These are phyloP conservation scores for Excoecaria cochinchinensis DNA, from an alignment of 345 rosid genomes.

Conservation along the genomic window DNA sequence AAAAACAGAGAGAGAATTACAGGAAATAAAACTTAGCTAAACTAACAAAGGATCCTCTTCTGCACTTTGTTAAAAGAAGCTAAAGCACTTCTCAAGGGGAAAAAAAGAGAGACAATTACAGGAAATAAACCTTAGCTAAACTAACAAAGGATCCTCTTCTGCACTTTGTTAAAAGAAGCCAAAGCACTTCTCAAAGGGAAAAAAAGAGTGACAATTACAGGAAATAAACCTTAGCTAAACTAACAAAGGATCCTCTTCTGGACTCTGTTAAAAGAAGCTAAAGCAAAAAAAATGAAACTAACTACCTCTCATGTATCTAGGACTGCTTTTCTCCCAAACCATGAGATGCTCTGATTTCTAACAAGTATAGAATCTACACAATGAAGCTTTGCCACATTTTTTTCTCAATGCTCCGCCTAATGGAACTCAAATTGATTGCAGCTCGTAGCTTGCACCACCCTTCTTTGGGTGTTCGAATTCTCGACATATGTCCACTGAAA, in stretches of 20 bases:
- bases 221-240: not conserved
- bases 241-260: not conserved
- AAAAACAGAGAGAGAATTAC: not conserved
- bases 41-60: not conserved
- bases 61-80: not conserved
- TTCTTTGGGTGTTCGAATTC: constrained; percentile 38
- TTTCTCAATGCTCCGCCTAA: constrained; percentile 32
- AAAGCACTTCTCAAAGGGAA: not conserved
- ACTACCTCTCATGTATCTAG: constrained; percentile 8
- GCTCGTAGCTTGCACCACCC: constrained; percentile 79
- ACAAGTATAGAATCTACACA: constrained; percentile 10
- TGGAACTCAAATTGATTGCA: constrained; percentile 39
- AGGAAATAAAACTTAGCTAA: not conserved
- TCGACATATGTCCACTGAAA: constrained; percentile 23
- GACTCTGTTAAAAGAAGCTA: not conserved
- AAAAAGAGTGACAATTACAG: not conserved
- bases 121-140: not conserved
- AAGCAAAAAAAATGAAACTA: not conserved
- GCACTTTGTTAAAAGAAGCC: not conserved
- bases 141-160: not conserved
- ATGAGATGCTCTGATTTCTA: constrained; percentile 24
- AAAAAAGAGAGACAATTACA: not conserved
- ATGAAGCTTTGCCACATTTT: constrained; percentile 28
- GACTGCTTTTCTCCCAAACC: constrained; percentile 12
- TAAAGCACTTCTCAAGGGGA: not conserved